Conservation (phyloP, 2,329 filamentous ascomycete genomes). For the Hypomyces perniciosus region DNA sequence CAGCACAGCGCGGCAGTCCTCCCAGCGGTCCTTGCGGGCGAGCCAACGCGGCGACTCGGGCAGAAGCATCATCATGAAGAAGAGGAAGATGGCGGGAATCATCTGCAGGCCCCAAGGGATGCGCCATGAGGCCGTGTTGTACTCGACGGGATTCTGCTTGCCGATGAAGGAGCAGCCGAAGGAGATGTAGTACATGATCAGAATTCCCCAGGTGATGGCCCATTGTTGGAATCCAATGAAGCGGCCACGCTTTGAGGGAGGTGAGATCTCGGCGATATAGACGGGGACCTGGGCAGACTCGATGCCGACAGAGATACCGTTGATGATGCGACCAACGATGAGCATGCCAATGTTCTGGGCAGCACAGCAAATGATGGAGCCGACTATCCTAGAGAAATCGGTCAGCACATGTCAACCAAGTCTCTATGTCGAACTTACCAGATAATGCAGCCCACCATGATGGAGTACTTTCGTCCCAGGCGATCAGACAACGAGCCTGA, state of each 20-base stretch:
- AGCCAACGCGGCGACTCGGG: conserved; percentile 60
- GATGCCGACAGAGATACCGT: conserved; percentile 62
- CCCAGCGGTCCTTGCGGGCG: conserved; percentile 55
- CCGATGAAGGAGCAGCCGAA: conserved; percentile 58
- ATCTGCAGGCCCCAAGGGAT: conserved; percentile 62
- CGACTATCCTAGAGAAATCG: conserved; percentile 35
- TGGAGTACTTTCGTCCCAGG: conserved; percentile 43
- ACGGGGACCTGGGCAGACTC: conserved; percentile 62
- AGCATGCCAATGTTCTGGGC: conserved; percentile 44
- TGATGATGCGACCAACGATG: conserved; percentile 54
- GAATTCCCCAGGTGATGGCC: conserved; percentile 62
- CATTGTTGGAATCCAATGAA: conserved; percentile 70
- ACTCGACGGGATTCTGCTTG: conserved; percentile 20
- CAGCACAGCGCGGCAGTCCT: conserved; percentile 47
- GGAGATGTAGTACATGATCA: conserved; percentile 65
- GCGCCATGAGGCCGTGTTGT: conserved; percentile 52
- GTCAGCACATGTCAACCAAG: background rate
- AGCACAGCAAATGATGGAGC: conserved; percentile 41
- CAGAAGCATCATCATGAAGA: conserved; percentile 52
- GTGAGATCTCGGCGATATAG: conserved; percentile 61
- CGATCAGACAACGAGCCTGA: conserved; percentile 46
- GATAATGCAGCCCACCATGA: conserved; percentile 44
- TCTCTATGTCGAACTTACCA: conserved; percentile 35
- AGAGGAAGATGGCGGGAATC: conserved; percentile 54
- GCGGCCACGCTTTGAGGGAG: conserved; percentile 50